A percentile compares a stretch with the other conserved stretches of the same genome.
These are phyloP conservation scores for Xylariaceae sp. DNA, from an alignment of 2,329 filamentous ascomycete species.

Conservation along the genomic window DNA sequence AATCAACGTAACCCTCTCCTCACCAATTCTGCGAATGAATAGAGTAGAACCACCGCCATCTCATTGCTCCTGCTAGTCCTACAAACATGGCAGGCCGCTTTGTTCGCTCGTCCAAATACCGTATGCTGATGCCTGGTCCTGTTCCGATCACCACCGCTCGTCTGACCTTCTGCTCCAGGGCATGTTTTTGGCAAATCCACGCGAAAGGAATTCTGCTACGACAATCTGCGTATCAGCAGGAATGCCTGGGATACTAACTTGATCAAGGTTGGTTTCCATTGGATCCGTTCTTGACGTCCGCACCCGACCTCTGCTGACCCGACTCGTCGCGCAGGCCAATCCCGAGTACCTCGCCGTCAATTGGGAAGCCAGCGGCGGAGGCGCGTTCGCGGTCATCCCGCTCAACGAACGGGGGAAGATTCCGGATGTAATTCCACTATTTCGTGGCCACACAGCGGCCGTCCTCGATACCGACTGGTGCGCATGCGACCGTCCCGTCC, in stretches of 20 bases:
- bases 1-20: background rate
- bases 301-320: conserved; percentile 16
- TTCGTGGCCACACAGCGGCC: conserved; percentile 90
- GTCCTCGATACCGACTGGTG: conserved; percentile 52
- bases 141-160: conserved; percentile 20
- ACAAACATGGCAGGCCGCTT: conserved; percentile 56
- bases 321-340: conserved; percentile 61
- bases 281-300: background rate
- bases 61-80: conserved; percentile 5
- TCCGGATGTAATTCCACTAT: conserved; percentile 88
- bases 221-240: conserved; percentile 92
- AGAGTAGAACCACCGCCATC: conserved; percentile 2
- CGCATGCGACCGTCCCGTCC: conserved; percentile 13
- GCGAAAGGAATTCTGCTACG: conserved; percentile 96
- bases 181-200: conserved; percentile 97
- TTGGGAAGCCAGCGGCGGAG: conserved; percentile 94
- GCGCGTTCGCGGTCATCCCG: conserved; percentile 94
- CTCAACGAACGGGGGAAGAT: conserved; percentile 82
- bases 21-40: background rate
- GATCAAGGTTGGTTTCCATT: conserved; percentile 63
- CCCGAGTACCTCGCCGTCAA: conserved; percentile 95
- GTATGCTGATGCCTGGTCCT: conserved; percentile 38
- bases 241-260: conserved; percentile 99
- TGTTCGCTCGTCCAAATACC: conserved; percentile 64
- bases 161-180: conserved; percentile 50